Evolutionary conservation across 2,329 filamentous ascomycete genomes (phyloP).

Genomic region (Aspergillus sp.): DNA sequence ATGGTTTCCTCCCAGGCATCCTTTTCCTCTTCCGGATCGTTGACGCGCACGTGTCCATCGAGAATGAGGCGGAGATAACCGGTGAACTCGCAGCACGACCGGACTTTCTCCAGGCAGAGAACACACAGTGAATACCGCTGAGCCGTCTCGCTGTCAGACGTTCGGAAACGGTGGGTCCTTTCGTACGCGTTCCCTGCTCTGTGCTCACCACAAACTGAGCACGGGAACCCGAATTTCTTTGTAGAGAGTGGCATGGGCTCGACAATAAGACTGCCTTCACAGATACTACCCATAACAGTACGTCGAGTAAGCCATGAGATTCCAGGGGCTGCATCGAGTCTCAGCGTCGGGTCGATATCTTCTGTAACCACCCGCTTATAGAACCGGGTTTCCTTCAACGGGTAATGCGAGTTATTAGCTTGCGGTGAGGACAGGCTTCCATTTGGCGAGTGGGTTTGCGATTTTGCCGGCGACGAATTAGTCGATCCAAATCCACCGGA

Average conservation of each 20-base stretch:
- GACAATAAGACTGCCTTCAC: conserved; percentile 76
- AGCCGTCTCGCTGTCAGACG: conserved; percentile 74
- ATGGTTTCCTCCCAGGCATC: conserved; percentile 93
- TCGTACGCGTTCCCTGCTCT: conserved; percentile 62
- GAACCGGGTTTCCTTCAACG: conserved; percentile 82
- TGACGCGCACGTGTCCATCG: conserved; percentile 81
- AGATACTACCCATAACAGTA: conserved; percentile 71
- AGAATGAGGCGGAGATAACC: conserved; percentile 85
- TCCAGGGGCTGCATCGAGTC: conserved; percentile 79
- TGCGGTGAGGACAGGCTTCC: conserved; percentile 33
- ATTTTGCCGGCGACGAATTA: conserved; percentile 49
- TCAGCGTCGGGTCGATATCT: conserved; percentile 88
- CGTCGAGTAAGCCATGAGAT: conserved; percentile 89
- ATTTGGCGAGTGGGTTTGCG: conserved; percentile 48
- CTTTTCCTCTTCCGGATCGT: conserved; percentile 74
- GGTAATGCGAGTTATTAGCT: conserved; percentile 35
- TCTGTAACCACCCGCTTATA: conserved; percentile 84
- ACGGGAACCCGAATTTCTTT: conserved; percentile 51
- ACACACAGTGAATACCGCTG: conserved; percentile 83
- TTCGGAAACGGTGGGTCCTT: conserved; percentile 79
- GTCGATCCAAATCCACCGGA: conserved; percentile 45
- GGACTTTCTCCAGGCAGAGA: conserved; percentile 74
- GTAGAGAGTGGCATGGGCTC: conserved; percentile 65
- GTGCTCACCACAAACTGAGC: conserved; percentile 79
- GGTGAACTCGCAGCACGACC: conserved; percentile 85